phyloP scores from a whole-genome alignment of 2,329 filamentous ascomycete species.

The Xylariaceae sp. region DNA sequence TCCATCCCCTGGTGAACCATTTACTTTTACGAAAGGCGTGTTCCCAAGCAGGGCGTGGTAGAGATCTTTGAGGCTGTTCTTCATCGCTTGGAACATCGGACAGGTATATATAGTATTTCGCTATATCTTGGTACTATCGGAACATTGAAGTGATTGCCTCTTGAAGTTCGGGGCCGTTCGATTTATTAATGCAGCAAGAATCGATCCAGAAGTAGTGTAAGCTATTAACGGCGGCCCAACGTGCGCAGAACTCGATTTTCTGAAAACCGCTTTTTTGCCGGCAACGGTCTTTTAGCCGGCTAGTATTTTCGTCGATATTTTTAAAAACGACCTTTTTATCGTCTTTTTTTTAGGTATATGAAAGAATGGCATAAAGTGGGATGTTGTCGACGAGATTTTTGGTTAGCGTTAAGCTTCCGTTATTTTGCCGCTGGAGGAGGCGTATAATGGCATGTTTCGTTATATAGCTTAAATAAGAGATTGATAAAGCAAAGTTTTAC shows the following conservation, averaged over 20 bases:
- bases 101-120: not conserved
- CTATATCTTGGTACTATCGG: not conserved
- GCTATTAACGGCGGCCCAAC: not conserved
- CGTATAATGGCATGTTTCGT: not conserved
- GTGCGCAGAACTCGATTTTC: not conserved
- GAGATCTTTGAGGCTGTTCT: not conserved
- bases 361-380: not conserved
- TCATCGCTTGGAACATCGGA: not conserved
- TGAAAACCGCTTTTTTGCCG: not conserved
- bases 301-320: not conserved
- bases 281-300: not conserved
- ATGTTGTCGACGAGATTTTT: not conserved
- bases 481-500: not conserved
- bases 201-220: not conserved
- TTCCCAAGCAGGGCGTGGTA: not conserved
- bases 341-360: not conserved
- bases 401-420: not conserved
- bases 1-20: not conserved
- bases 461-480: not conserved
- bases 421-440: not conserved
- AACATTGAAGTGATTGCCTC: not conserved
- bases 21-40: not conserved
- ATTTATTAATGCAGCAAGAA: not conserved
- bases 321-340: not conserved
- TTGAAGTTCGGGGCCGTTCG: not conserved